Evolutionary conservation across 495 filamentous ascomycete species (phyloP), one percentile per base, ranked within the genome.

Genomic region (Aspergillus mulundensis): DNA sequence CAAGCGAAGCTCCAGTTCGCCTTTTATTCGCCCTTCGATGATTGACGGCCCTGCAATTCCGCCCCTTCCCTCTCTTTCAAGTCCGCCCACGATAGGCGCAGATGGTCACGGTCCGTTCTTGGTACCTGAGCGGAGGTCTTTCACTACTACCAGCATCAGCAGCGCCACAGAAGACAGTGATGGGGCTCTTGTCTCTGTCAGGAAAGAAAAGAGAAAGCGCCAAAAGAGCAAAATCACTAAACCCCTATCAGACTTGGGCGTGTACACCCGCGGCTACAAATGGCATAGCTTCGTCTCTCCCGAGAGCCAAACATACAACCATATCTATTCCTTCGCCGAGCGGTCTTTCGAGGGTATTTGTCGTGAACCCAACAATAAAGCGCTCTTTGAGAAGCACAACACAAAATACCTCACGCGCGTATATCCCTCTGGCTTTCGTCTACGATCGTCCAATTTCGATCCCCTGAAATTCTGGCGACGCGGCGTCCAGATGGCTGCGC

Each of bases 401-500:
- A 86, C 89, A 73, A 87, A 86, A 39, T 88, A 91, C 61, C 79
- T 98, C 59, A 96, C 96, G 79, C 85, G 94, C 38, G 90, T 97
- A 28, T 98, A 98, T 69, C 94, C 94, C 4, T 86, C 86, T 16
- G 85, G 78, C 11, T 85, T 81, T 53, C 89, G 94, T 14, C 75
- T 96, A 34, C 79, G 80, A 32, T 97, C 94, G 6, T 86, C 85
- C 53, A 98, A 98, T 69, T 96, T 96, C 61, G 89, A 97, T 63
- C 94, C 94, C 0, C 79, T 91, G 52, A 83, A 85, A 53, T 94
- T 90, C 69, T 98, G 94, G 94, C 83, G 94, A 43, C 88, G 89
- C 49, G 94, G 94, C 28, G 94, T 96, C 10, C 92, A 97, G 68
- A 96, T 97, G 92, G 90, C 85, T 3, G 94, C 94, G 1, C 77